Evolutionary conservation across 345 rosid genomes (phyloP).

Genomic region (Bretschneidera sinensis): DNA sequence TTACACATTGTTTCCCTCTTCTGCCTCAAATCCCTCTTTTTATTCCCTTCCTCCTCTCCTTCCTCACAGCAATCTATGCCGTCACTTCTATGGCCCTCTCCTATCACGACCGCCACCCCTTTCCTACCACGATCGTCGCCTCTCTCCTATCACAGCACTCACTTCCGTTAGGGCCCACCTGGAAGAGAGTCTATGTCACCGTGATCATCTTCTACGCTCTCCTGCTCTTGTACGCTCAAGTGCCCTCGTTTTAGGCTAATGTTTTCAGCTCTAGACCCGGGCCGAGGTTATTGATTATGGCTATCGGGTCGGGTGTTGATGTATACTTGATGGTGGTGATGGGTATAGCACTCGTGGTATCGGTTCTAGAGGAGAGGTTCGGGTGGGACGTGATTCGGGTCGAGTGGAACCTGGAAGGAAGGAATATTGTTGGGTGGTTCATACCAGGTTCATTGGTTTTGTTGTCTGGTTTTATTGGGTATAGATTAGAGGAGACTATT

Average conservation of each 20-base stretch:
- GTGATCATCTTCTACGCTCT: slow-evolving; percentile 41
- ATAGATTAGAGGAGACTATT: slow-evolving; percentile 41
- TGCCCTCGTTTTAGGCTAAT: slow-evolving; percentile 28
- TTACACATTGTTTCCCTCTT: too few species aligned
- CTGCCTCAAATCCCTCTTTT: slow-evolving; percentile 39
- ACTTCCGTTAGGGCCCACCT: slow-evolving; percentile 25
- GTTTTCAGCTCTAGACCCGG: slow-evolving; percentile 16
- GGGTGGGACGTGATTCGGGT: slow-evolving; percentile 58
- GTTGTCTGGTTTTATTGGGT: slow-evolving; percentile 45
- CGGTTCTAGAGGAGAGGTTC: slow-evolving; percentile 48
- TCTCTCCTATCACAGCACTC: slow-evolving; percentile 24
- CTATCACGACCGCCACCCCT: slow-evolving; percentile 36
- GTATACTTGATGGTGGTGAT: slow-evolving; percentile 55
- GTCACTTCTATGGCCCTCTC: slow-evolving; percentile 58
- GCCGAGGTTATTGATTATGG: slow-evolving; percentile 23
- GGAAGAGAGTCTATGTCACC: slow-evolving; percentile 47
- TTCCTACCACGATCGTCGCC: slow-evolving; percentile 18
- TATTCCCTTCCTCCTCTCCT: slow-evolving; percentile 49
- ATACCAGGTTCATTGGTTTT: slow-evolving; percentile 40
- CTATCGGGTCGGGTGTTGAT: slow-evolving; percentile 33
- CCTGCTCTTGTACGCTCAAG: slow-evolving; percentile 34
- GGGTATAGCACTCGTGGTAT: slow-evolving; percentile 55
- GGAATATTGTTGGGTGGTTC: slow-evolving; percentile 50
- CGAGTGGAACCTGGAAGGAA: slow-evolving; percentile 44
- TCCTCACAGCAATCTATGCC: too few species aligned